Evolutionary conservation across 768 basidiomycete species (phyloP).

Genomic region (Daedalea quercina): DNA sequence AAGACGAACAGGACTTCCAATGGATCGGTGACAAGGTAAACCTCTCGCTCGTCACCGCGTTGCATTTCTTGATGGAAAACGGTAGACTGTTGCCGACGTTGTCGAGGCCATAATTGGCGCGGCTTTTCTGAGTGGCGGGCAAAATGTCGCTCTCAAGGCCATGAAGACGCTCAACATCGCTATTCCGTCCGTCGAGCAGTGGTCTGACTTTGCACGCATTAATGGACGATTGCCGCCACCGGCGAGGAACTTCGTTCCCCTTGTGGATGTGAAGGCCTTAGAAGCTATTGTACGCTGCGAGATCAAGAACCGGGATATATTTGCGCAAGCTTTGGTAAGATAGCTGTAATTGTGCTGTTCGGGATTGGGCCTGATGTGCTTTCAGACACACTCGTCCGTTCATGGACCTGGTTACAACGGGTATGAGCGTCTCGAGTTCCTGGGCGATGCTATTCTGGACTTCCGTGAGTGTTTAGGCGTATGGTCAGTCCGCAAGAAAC

Average conservation of each 20-base stretch:
- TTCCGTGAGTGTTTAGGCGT: constrained; percentile 45
- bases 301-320: constrained; percentile 54
- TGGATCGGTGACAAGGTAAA: constrained; percentile 76
- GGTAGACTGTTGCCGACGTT: constrained; percentile 75
- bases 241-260: not conserved
- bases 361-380: not conserved
- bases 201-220: constrained; percentile 59
- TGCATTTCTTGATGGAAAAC: not conserved
- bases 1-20: constrained; percentile 37
- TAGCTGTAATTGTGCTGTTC: not conserved
- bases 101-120: constrained; percentile 82
- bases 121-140: constrained; percentile 69
- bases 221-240: constrained; percentile 22
- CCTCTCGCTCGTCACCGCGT: not conserved
- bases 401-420: constrained; percentile 29
- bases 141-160: constrained; percentile 55
- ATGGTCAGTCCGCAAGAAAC: not conserved
- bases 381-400: constrained; percentile 65
- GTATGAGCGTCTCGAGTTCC: constrained; percentile 76
- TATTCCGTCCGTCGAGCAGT: constrained; percentile 54
- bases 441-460: constrained; percentile 83
- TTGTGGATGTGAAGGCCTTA: constrained; percentile 45
- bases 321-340: constrained; percentile 69
- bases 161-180: constrained; percentile 62
- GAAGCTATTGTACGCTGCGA: constrained; percentile 58